Percentiles rank a stretch among this genome's conserved stretches.
Conservation (phyloP, 176 grass and related monocot species). For the Oryza brachyantha region DNA sequence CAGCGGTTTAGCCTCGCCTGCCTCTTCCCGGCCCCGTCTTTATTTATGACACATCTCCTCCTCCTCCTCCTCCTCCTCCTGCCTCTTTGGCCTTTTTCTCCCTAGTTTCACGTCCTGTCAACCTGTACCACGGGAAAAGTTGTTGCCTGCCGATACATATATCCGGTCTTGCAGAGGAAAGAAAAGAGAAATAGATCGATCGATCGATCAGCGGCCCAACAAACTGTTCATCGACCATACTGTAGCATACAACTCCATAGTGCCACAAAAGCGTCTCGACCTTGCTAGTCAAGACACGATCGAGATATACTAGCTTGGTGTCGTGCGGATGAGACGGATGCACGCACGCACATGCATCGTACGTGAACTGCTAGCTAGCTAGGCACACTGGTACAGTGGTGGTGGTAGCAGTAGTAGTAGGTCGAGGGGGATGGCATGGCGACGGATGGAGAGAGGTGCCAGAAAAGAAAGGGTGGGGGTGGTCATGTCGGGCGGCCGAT, state of each 20-base stretch:
- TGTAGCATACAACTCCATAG: too few species aligned
- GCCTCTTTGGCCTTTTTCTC: too few species aligned
- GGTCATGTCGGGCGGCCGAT: conserved; percentile 22
- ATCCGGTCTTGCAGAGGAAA: background rate
- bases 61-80: background rate
- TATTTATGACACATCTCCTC: conserved; percentile 28
- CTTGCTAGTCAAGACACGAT: background rate
- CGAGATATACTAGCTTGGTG: too few species aligned
- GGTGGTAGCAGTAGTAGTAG: background rate
- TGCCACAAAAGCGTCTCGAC: too few species aligned
- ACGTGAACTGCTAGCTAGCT: background rate
- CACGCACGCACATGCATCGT: background rate
- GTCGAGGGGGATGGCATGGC: background rate
- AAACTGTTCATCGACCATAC: background rate
- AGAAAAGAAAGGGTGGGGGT: background rate
- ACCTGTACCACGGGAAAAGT: conserved; percentile 40
- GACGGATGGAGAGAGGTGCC: too few species aligned
- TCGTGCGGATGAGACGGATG: background rate
- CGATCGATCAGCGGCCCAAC: too few species aligned
- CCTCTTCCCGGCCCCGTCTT: too few species aligned
- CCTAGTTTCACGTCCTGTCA: conserved; percentile 62
- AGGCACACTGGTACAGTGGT: background rate
- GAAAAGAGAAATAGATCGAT: background rate
- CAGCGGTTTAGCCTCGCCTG: background rate
- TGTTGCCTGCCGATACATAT: background rate